Base-by-base conservation (phyloP, 1,139 yeast genomes). In the Neolecta irregularis region DNA sequence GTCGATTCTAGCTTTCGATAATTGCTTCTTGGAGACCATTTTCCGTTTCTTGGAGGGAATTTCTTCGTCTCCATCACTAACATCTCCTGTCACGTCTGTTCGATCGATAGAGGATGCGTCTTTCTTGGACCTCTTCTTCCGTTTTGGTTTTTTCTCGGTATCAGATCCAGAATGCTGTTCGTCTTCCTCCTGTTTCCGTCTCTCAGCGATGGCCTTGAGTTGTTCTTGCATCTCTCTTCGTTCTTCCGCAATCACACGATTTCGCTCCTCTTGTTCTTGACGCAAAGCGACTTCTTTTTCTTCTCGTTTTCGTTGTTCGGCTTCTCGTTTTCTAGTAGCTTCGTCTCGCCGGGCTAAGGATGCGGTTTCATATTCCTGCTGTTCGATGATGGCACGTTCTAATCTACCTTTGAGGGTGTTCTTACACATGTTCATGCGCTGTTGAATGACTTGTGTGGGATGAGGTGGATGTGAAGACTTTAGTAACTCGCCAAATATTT, bases 371-470 rank as follows among this genome's bases (percentile, higher is more conserved):
- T 66, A 74, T 38, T 67, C 75, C 44, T 65, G 64, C 46, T 92
- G 94, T 46, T 79, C 91, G 19, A 65, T 71, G 36, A 77, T 60
- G 21, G 76, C 72, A 40, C 74, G 67, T 46, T 69, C 77, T 42
- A 88, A 64, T 50, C 85, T 76, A 41, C 69, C 72, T 44, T 70
- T 63, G 51, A 85, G 64, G 0, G 94, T 78, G 39, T 72, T 72
- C 28, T 73, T 65, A 49, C 93, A 95, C 66, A 81, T 69, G 45
- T 69, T 70, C 12, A 91, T 91, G 58, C 96, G 74, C 42, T 81
- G 76, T 49, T 73, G 75, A 47, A 91, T 62, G 44, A 85, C 95
- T 16, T 71, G 70, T 33, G 71, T 69, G 9, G 91, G 74, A 57
- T 73, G 76, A 39, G 93, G 85, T 16, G 91, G 72, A 48, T 69